Base-by-base conservation (phyloP, 2,329 filamentous ascomycete genomes). In the Rhynchosporium agropyri region DNA sequence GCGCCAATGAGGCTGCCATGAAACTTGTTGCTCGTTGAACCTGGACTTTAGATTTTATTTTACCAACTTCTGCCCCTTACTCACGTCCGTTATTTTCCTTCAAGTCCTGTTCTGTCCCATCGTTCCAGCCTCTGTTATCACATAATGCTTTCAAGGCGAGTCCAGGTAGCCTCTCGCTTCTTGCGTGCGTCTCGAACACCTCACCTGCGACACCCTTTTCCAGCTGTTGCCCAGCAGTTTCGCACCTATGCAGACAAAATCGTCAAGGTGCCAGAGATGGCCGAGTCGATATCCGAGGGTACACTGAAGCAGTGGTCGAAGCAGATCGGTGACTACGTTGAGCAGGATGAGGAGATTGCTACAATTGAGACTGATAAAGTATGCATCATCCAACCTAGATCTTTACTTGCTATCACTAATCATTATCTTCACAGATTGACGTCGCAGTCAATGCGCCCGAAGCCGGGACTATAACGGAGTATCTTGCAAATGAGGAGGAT, bases 281-380 rank as follows among this genome's bases (percentile, higher is more conserved):
- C 95, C 68, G 95, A 99, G 79, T 98, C 95, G 56, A 98, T 99
- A 77, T 96, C 92, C 50, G 95, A 99, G 79, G 95, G 95, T 65
- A 99, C 95, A 28, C 78, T 99, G 74, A 97, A 97, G 80, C 92
- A 97, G 76, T 98, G 93, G 82, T 89, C 86, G 73, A 98, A 98
- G 77, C 77, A 94, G 79, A 82, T 97, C 71, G 95, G 95, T 73
- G 95, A 99, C 76, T 93, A 87, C 72, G 93, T 99, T 58, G 92
- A 96, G 80, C 89, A 89, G 73, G 95, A 99, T 75, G 95, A 98
- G 79, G 95, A 99, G 77, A 94, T 99, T 77, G 95, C 95, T 38
- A 97, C 94, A 56, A 99, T 99, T 74, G 95, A 99, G 80, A 99
- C 95, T 13, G 95, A 99, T 84, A 99, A 99, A 88, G 91, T 92